Base-by-base conservation (phyloP, 306 rosid genomes). In the Gastrolobium villosum region DNA sequence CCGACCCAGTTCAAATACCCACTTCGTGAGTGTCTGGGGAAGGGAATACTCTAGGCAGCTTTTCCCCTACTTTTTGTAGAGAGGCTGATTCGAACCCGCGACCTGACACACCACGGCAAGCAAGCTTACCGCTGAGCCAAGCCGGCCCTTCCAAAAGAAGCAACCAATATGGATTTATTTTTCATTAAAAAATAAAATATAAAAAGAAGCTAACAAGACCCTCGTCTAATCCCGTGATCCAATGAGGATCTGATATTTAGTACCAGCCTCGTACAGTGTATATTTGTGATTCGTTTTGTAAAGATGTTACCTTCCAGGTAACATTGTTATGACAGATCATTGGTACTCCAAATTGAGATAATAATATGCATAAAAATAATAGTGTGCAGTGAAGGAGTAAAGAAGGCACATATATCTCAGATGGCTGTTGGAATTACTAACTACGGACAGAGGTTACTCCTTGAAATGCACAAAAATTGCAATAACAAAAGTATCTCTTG, bases 351-450 rank as follows among this genome's bases (percentile, higher is more conserved):
- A 44, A 32, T 31, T 40, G 65, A 37, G 26, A 48, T 49, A 32
- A 11, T 48, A 39, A 0, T 7, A 49, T 13, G 9, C 34, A 41
- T 28, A 60, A 43, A 63, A 80, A 11, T 20, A 65, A 34, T 79
- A 11, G 11, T 57, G 57, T 37, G 57, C 49, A 48, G 20, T 39
- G 39, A 45, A 44, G 53, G 67, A 59, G 14, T 28, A 63, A 62
- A 28, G 41, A 79, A 48, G 71, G 71, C 55, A 44, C 72, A 37
- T 45, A 70, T 37, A 28, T 61, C 39, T 30, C 71, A 71, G 66
- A 41, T 11, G n/a, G 34, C 39, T 50, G 40, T 62, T 14, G 65
- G 55, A 60, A 72, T 39, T 65, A 30, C 45, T 39, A 79, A 49
- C 50, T 10, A 28, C 39, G 39, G 48, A 32, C 31, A 41, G 5